Conservation (phyloP, 257 asterid species). For the Nyctanthes arbortristis region DNA sequence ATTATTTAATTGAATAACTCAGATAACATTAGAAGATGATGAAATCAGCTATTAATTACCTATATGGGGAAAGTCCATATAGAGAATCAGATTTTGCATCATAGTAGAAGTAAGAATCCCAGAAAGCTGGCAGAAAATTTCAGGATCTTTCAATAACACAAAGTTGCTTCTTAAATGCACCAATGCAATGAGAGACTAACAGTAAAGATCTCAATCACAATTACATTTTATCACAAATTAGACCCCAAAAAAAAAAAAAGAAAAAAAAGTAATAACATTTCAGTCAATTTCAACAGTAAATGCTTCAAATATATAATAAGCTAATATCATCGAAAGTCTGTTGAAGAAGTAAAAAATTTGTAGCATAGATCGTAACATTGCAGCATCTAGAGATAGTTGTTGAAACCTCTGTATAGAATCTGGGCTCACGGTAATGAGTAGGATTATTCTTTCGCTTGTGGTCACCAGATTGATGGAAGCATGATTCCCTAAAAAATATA, state of each 20-base stretch:
- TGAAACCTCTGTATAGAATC: conserved; percentile 87
- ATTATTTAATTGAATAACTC: too few relatives aligned
- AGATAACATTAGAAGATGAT: too few relatives aligned
- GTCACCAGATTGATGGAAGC: conserved; percentile 97
- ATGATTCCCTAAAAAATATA: conserved; percentile 94
- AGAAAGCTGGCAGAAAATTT: not conserved
- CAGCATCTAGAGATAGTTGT: not conserved
- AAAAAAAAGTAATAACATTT: too few relatives aligned
- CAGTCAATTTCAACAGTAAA: too few relatives aligned
- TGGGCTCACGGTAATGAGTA: conserved; percentile 95
- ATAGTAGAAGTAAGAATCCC: not conserved
- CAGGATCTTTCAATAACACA: not conserved
- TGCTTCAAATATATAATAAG: too few relatives aligned
- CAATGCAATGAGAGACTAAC: too few relatives aligned
- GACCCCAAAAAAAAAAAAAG: too few relatives aligned
- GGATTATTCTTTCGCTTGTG: conserved; percentile 87
- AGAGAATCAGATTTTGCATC: not conserved
- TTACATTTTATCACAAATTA: too few relatives aligned
- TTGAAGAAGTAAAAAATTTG: not conserved
- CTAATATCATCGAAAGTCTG: not conserved
- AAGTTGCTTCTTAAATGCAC: not conserved
- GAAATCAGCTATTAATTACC: too few relatives aligned
- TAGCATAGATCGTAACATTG: not conserved
- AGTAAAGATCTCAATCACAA: too few relatives aligned
- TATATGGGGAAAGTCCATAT: not conserved